Conservation (phyloP, 2,329 filamentous ascomycete species). For the Aureobasidium sp. region DNA sequence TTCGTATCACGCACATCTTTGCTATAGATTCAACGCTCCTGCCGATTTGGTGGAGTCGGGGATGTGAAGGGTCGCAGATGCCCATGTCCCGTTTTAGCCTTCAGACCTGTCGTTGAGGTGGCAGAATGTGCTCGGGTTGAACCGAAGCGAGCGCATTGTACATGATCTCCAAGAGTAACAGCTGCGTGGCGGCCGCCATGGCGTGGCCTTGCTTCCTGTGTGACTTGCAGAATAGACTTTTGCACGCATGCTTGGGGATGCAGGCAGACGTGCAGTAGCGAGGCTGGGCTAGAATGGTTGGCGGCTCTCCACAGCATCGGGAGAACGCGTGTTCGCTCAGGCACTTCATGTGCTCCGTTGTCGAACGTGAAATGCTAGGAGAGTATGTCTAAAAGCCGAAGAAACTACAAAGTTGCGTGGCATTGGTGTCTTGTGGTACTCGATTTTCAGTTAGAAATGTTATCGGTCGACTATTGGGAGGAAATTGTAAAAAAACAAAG, state of each 20-base stretch:
- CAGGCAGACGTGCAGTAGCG: slow-evolving; percentile 8
- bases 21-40: neutral
- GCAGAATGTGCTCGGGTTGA: neutral
- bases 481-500: too few species aligned
- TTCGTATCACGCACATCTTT: neutral
- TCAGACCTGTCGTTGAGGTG: neutral
- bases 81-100: neutral
- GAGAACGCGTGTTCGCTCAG: slow-evolving; percentile 7
- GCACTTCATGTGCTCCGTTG: too few species aligned
- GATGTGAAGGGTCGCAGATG: neutral
- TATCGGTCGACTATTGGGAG: too few species aligned
- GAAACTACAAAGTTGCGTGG: too few species aligned
- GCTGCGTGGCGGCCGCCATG: neutral
- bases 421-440: too few species aligned
- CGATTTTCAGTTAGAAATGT: too few species aligned
- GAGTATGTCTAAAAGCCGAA: too few species aligned
- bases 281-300: neutral
- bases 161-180: too few species aligned
- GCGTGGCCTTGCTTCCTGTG: neutral
- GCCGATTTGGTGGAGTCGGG: neutral
- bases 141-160: neutral
- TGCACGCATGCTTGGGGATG: neutral
- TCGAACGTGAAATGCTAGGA: too few species aligned
- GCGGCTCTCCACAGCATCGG: slow-evolving; percentile 1
- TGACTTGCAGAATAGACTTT: slow-evolving; percentile 2